A percentile compares a stretch with the other conserved stretches of the same genome.
phyloP scores from a whole-genome alignment of 2,329 filamentous ascomycete genomes.

The Beauveria bassiana region DNA sequence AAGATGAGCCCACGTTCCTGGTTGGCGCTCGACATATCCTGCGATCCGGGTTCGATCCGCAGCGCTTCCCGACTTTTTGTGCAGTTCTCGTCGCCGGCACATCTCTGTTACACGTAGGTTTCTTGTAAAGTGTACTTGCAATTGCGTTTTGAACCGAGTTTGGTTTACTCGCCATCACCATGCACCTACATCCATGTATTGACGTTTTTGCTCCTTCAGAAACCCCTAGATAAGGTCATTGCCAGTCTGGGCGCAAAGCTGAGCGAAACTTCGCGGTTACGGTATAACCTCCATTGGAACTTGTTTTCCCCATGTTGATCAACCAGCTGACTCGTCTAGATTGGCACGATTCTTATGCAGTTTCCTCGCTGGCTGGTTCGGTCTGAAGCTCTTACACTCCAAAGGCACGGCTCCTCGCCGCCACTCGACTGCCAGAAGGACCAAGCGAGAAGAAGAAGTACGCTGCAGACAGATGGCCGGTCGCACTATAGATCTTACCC shows the following conservation, averaged over 20 bases:
- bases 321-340: constrained; percentile 25
- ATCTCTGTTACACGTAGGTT: constrained; percentile 50
- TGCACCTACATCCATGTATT: not conserved
- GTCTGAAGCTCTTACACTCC: constrained; percentile 49
- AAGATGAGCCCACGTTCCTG: constrained; percentile 24
- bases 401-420: constrained; percentile 24
- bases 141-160: no score
- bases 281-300: constrained; percentile 15
- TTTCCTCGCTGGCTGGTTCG: constrained; percentile 51
- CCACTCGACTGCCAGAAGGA: constrained; percentile 20
- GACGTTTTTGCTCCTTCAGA: not conserved
- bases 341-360: constrained; percentile 50
- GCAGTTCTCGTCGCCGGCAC: constrained; percentile 52
- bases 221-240: constrained; percentile 13
- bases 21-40: constrained; percentile 34
- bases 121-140: not conserved
- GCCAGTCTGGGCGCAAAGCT: constrained; percentile 19
- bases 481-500: constrained; percentile 70
- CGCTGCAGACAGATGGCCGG: constrained; percentile 43
- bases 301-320: not conserved
- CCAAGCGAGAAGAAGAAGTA: not conserved
- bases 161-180: not conserved
- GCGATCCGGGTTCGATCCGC: constrained; percentile 42
- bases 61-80: constrained; percentile 56
- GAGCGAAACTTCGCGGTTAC: constrained; percentile 19